These are phyloP conservation scores for Vigna angularis DNA, from an alignment of 306 rosid genomes.

Conservation along the genomic window DNA sequence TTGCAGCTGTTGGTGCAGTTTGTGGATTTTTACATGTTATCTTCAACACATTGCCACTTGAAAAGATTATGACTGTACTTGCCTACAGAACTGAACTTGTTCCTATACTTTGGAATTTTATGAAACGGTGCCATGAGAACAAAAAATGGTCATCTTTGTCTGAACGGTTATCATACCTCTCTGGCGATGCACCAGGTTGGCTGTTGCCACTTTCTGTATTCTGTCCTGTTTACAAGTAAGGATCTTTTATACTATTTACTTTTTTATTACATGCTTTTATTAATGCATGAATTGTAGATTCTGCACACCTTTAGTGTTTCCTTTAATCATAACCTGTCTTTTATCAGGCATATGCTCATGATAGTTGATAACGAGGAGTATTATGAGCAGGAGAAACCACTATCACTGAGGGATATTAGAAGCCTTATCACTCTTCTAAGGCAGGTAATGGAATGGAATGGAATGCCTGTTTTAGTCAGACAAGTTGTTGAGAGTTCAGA, in stretches of 20 bases:
- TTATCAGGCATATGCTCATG: conserved; percentile 90
- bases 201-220: conserved; percentile 91
- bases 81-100: conserved; percentile 97
- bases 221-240: conserved; percentile 97
- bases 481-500: conserved; percentile 39
- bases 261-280: conserved; percentile 25
- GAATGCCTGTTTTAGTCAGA: conserved; percentile 27
- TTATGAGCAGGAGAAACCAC: conserved; percentile 97
- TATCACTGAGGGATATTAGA: conserved; percentile 83
- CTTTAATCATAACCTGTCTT: conserved; percentile 17
- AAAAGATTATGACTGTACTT: conserved; percentile 88
- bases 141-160: conserved; percentile 85
- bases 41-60: conserved; percentile 82
- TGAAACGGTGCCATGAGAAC: conserved; percentile 89
- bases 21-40: conserved; percentile 89
- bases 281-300: conserved; percentile 30
- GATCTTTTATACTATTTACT: conserved; percentile 23
- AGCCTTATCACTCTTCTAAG: conserved; percentile 79
- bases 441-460: conserved; percentile 69
- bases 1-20: conserved; percentile 87
- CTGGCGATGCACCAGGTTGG: conserved; percentile 98
- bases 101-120: conserved; percentile 92
- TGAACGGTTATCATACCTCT: conserved; percentile 70
- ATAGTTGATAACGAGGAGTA: conserved; percentile 95
- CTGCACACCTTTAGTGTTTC: neutral